Conservation (phyloP, 2,329 filamentous ascomycete species). For the Beauveria varroae region DNA sequence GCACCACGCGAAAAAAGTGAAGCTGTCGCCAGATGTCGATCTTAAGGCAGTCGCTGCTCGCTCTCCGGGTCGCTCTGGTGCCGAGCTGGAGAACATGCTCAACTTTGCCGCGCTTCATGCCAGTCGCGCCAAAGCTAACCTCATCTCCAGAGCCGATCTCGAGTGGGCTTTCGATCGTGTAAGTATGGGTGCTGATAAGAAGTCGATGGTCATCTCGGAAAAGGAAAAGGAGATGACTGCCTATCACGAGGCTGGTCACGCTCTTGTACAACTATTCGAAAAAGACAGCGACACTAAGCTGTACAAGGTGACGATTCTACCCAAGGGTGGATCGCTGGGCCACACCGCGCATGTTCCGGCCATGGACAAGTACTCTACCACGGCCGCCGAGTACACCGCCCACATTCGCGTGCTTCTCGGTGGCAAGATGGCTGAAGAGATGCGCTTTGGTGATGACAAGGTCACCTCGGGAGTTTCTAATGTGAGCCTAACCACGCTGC, state of each 20-base stretch:
- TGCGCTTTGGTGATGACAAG: slow-evolving; percentile 84
- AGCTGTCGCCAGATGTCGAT: slow-evolving; percentile 72
- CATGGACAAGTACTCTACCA: slow-evolving; percentile 85
- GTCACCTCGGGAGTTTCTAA: slow-evolving; percentile 82
- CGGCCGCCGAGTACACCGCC: slow-evolving; percentile 76
- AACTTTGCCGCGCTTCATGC: slow-evolving; percentile 94
- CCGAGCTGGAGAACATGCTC: slow-evolving; percentile 92
- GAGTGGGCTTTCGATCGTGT: slow-evolving; percentile 99
- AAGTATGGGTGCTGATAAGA: slow-evolving; percentile 90
- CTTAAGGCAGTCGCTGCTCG: slow-evolving; percentile 76
- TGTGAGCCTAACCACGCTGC: slow-evolving; percentile 39
- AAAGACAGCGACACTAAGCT: slow-evolving; percentile 64
- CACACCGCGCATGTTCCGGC: slow-evolving; percentile 83
- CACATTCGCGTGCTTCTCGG: slow-evolving; percentile 75
- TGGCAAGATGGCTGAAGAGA: slow-evolving; percentile 83
- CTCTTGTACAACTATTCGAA: slow-evolving; percentile 78
- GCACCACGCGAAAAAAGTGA: slow-evolving; percentile 89
- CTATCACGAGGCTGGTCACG: slow-evolving; percentile 93
- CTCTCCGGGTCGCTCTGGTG: slow-evolving; percentile 87
- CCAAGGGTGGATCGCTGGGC: slow-evolving; percentile 77
- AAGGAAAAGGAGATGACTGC: slow-evolving; percentile 96
- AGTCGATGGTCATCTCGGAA: slow-evolving; percentile 80
- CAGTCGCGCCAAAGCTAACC: slow-evolving; percentile 72
- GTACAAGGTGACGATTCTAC: slow-evolving; percentile 97
- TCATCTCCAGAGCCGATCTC: slow-evolving; percentile 72